Base-by-base conservation (phyloP, 306 rosid genomes). In the Sindora glabra region DNA sequence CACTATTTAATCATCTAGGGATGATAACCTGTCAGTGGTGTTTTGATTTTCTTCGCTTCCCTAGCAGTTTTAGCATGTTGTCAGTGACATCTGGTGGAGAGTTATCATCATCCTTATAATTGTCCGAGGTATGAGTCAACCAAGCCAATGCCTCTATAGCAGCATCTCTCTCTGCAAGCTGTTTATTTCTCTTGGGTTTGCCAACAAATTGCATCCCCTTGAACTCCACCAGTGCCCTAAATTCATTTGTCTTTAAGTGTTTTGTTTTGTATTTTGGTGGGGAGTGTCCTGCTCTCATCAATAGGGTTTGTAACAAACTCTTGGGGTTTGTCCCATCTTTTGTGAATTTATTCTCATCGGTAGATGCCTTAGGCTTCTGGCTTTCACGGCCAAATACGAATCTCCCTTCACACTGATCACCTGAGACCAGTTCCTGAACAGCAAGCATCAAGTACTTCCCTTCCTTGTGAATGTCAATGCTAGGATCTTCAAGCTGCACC, bases 131-230 rank as follows among this genome's bases (percentile, higher is more conserved):
- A 61, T 88, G 98, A 51, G 98, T 92, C 78, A 92, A 71, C 98
- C 98, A 92, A 47, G 95, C 98, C 70, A 92, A 75, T 62, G 98
- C 95, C 75, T 92, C 96, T 63, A 92, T 64, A 44, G 98, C 96
- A 57, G 98, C 95, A 72, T 88, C 96, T 64, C 95, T 86, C 77
- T 92, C 98, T 0, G 98, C 96, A 42, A 88, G 95, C 72, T 88
- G 96, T 74, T 92, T 92, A 79, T 88, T 92, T 76, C 83, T 79
- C 84, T 78, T 88, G 0, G 96, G 96, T 71, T 92, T 92, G 29
- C 98, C 95, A 33, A 92, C 96, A 62, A 92, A 92, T 56, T 92
- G 96, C 98, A 92, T 92, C 45, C 98, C 95, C 78, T 88, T 88
- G 59, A 88, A 92, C 81, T 92, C 98, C 13, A 92, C 95, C 71